Conservation (phyloP, 257 asterid genomes). For the Salvia miltiorrhiza region DNA sequence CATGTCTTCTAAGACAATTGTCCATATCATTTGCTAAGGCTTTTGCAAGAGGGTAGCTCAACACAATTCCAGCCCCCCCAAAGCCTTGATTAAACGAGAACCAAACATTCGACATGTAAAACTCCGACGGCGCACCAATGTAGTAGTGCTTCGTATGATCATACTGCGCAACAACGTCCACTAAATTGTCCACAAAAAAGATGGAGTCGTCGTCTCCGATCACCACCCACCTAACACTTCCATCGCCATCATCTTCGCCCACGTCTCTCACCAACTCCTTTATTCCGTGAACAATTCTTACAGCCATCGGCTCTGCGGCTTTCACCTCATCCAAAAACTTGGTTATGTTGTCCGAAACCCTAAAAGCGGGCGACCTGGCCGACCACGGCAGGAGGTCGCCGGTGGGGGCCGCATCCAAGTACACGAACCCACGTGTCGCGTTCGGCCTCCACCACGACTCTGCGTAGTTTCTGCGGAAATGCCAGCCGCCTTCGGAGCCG, state of each 20-base stretch:
- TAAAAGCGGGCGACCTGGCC: slow-evolving; percentile 38
- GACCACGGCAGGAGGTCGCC: slow-evolving; percentile 53
- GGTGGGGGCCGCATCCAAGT: slow-evolving; percentile 39
- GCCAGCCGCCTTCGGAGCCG: slow-evolving; percentile 50
- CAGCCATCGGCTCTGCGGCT: slow-evolving; percentile 31
- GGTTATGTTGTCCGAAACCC: slow-evolving; percentile 35
- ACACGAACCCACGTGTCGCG: slow-evolving; percentile 35
- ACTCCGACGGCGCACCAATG: slow-evolving; percentile 61
- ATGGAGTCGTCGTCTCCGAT: slow-evolving; percentile 79
- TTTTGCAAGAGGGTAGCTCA: slow-evolving; percentile 53
- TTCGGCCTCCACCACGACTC: slow-evolving; percentile 62
- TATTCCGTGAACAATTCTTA: slow-evolving; percentile 51
- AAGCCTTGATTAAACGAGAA: slow-evolving; percentile 46
- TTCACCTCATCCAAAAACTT: slow-evolving; percentile 21
- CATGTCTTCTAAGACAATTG: slow-evolving; percentile 37
- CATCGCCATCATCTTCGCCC: slow-evolving; percentile 25
- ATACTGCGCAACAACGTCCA: slow-evolving; percentile 35
- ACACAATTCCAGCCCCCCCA: slow-evolving; percentile 54
- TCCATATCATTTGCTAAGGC: slow-evolving; percentile 38
- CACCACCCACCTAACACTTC: slow-evolving; percentile 52
- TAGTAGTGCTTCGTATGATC: slow-evolving; percentile 58
- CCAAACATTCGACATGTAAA: slow-evolving; percentile 33
- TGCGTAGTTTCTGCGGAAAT: slow-evolving; percentile 33
- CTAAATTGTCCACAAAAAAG: slow-evolving; percentile 60
- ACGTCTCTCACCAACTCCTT: slow-evolving; percentile 45